Base-by-base conservation (phyloP, 495 filamentous ascomycete species). In the Lentithecium fluviatile region DNA sequence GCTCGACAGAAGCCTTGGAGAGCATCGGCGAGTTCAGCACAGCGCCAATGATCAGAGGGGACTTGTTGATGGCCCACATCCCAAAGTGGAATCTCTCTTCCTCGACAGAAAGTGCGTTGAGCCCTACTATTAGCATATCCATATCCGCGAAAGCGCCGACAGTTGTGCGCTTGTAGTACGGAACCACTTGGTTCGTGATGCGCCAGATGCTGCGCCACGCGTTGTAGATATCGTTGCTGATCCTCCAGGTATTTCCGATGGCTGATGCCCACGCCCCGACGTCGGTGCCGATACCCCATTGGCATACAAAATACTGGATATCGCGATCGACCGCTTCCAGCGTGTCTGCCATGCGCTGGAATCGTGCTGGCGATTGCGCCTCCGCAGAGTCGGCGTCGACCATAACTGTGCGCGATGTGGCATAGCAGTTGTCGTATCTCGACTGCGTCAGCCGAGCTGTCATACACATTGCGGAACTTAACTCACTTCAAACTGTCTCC, bases 401-500 rank as follows among this genome's bases (percentile, higher is more conserved):
- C 42, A 57, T 63, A 2, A 42, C 52, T 24, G 46, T 55, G 29
- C 55, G 47, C 15, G 58, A 61, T 17, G 37, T 55, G 4, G 49
- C 10, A 20, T 26, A 61, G 13, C 48, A 60, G 26, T 58, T 58
- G 25, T 58, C 56, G 23, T 58, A 58, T 48, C 51, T 20, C 24
- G 10, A 21, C 8, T 47, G 13, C 36, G 21, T 49, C 10, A 25
- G 29, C 29, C 29, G 29, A 3, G 4, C 29, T 4, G 29, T 10
- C 29, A 10, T 10, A 32, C 29, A 32, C 29, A 32, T 3, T 10
- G 10, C 29, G 29, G 29, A 69, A 49, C 23, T 70, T 76, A 74
- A 75, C 51, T 64, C 69, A 56, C 70, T 60, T 65, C 70, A 76
- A 8, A 61, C 69, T 20, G 49, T 68, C 68, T 11, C 52, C 62